phyloP scores from a whole-genome alignment of 352 stramenopile species.

The Pseudoperonospora humuli region DNA sequence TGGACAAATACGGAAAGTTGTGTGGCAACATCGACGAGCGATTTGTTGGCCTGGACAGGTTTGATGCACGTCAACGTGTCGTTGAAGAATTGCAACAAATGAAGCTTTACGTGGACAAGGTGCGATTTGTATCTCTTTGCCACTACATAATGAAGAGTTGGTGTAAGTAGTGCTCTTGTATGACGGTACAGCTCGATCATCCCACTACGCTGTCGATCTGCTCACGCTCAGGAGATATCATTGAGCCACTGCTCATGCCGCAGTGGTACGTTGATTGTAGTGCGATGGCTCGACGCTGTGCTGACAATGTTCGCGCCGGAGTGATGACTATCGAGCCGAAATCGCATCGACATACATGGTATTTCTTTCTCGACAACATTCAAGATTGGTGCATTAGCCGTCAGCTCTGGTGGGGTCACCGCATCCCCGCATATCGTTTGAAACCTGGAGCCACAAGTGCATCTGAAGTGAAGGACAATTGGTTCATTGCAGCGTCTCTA shows the following conservation, averaged over 20 bases:
- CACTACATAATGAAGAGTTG: neutral
- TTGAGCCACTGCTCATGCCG: conserved; percentile 98
- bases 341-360: conserved; percentile 92
- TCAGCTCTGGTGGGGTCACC: conserved; percentile 99
- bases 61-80: conserved; percentile 87
- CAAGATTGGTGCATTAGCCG: conserved; percentile 98
- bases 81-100: conserved; percentile 88
- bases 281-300: conserved; percentile 90
- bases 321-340: conserved; percentile 93
- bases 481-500: conserved; percentile 92
- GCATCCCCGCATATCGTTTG: conserved; percentile 96
- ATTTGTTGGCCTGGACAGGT: conserved; percentile 94
- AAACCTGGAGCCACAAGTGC: conserved; percentile 11
- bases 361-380: conserved; percentile 98
- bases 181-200: conserved; percentile 45
- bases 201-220: conserved; percentile 90
- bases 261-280: conserved; percentile 99
- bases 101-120: conserved; percentile 91
- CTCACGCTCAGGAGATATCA: conserved; percentile 96
- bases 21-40: conserved; percentile 60
- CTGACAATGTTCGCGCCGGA: conserved; percentile 91
- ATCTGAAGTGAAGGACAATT: conserved; percentile 46
- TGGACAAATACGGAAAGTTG: conserved; percentile 64
- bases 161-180: neutral
- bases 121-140: conserved; percentile 34